Base-by-base conservation (phyloP, 2,329 filamentous ascomycete species). In the Pseudomassariella vexata region DNA sequence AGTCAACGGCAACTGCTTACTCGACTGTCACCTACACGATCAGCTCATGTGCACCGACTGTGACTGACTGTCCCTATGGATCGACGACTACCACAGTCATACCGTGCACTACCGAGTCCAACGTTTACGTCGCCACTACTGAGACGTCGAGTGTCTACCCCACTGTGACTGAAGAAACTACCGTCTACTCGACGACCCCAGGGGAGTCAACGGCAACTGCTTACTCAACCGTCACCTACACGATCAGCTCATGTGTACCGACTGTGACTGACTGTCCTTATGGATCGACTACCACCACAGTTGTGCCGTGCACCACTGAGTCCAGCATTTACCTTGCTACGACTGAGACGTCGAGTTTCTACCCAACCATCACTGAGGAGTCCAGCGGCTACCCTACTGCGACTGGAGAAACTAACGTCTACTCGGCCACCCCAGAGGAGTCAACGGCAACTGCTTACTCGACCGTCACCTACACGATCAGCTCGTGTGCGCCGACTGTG, bases 161-260 rank as follows among this genome's bases (percentile, higher is more conserved):
- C n/a, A n/a, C n/a, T n/a, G n/a, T n/a, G n/a, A n/a, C n/a, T n/a
- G n/a, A n/a, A n/a, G n/a, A n/a, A n/a, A n/a, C n/a, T n/a, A n/a
- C n/a, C n/a, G n/a, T n/a, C n/a, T n/a, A n/a, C n/a, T n/a, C n/a
- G n/a, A n/a, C n/a, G n/a, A n/a, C n/a, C n/a, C n/a, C n/a, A n/a
- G n/a, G n/a, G n/a, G n/a, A n/a, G n/a, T n/a, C n/a, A n/a, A n/a
- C n/a, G n/a, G 48, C 46, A 14, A 52, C 50, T 15, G 29, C 52
- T 33, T 46, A 46, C 33, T 32, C 40, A 19, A 50, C 46, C 15
- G 45, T 45, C 27, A 41, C 34, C 10, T 46, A 48, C 35, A 59
- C 60, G 30, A 44, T 56, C 27, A 62, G 49, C 18, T 48, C 49
- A 12, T 53, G 52, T 42, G 40, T 41, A n/a, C 36, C 50, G 4